phyloP scores from a whole-genome alignment of 768 basidiomycete genomes.

The Leccinum longicurvipes region DNA sequence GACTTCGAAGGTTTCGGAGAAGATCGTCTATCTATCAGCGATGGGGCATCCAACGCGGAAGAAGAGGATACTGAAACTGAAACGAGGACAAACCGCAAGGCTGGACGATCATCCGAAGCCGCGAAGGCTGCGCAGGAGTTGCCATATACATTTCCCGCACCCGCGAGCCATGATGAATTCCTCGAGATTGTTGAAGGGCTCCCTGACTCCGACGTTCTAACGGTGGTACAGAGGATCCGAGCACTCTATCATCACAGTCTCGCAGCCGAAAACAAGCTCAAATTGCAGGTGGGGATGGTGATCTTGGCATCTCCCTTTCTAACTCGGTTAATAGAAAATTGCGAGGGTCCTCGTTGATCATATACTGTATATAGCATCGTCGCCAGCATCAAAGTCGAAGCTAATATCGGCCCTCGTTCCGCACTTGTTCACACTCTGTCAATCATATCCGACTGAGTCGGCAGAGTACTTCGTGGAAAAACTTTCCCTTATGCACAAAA shows the following conservation, averaged over 20 bases:
- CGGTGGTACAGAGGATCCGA: conserved; percentile 86
- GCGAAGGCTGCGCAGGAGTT: conserved; percentile 52
- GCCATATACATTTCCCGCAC: conserved; percentile 92
- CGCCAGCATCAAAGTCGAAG: conserved; percentile 55
- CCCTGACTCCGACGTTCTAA: conserved; percentile 68
- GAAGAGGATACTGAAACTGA: conserved; percentile 43
- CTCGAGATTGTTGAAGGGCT: conserved; percentile 75
- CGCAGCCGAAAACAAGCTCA: conserved; percentile 87
- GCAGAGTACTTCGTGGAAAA: conserved; percentile 81
- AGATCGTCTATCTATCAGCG: conserved; percentile 36
- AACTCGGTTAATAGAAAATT: conserved; percentile 50
- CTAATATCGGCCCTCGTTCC: conserved; percentile 67
- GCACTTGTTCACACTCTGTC: conserved; percentile 75
- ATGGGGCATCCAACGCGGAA: conserved; percentile 34
- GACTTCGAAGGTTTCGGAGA: conserved; percentile 31
- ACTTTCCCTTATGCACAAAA: conserved; percentile 89
- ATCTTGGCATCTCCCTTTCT: background rate
- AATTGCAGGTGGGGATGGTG: conserved; percentile 67
- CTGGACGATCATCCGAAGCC: conserved; percentile 32
- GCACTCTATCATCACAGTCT: conserved; percentile 90
- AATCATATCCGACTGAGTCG: conserved; percentile 74
- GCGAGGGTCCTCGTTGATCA: conserved; percentile 84
- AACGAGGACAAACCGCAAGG: conserved; percentile 34
- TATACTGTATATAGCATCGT: conserved; percentile 69
- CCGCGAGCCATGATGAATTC: conserved; percentile 82